These are phyloP conservation scores for Strobilomyces echinocephalus DNA, from an alignment of 768 basidiomycete genomes.

Conservation along the genomic window DNA sequence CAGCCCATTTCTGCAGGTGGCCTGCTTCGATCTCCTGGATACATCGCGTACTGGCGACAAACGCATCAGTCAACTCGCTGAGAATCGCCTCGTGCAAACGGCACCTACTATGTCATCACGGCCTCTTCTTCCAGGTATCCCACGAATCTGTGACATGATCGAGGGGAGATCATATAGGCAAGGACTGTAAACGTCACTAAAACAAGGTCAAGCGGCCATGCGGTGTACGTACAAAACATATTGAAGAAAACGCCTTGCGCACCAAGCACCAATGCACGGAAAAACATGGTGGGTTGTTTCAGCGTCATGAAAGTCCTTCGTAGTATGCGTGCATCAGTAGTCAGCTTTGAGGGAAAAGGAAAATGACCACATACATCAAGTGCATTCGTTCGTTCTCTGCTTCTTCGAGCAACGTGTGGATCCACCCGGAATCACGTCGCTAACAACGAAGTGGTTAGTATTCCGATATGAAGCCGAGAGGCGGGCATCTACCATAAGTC, in stretches of 20 bases:
- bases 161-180: slow-evolving; percentile 72
- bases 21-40: slow-evolving; percentile 82
- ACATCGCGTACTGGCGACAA: slow-evolving; percentile 58
- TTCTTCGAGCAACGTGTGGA: slow-evolving; percentile 88
- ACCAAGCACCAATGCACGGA: slow-evolving; percentile 78
- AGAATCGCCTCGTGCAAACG: slow-evolving; percentile 15
- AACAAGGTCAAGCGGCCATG: slow-evolving; percentile 10
- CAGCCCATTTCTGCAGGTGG: slow-evolving; percentile 74
- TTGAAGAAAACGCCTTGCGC: slow-evolving; percentile 93
- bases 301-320: slow-evolving; percentile 93
- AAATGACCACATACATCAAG: slow-evolving; percentile 52
- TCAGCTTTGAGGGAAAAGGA: slow-evolving; percentile 3
- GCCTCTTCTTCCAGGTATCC: slow-evolving; percentile 94
- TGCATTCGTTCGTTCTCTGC: slow-evolving; percentile 98
- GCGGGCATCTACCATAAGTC: slow-evolving; percentile 65
- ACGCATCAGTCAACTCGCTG: slow-evolving; percentile 11
- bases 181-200: slow-evolving; percentile 45
- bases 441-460: slow-evolving; percentile 19
- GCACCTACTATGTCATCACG: slow-evolving; percentile 78
- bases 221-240: slow-evolving; percentile 62
- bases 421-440: slow-evolving; percentile 68
- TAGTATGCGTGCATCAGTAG: slow-evolving; percentile 14
- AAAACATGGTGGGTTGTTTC: slow-evolving; percentile 70
- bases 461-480: slow-evolving; percentile 4
- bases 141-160: slow-evolving; percentile 85